Base-by-base conservation (phyloP, 2,329 filamentous ascomycete genomes). In the Monilinia polystroma region DNA sequence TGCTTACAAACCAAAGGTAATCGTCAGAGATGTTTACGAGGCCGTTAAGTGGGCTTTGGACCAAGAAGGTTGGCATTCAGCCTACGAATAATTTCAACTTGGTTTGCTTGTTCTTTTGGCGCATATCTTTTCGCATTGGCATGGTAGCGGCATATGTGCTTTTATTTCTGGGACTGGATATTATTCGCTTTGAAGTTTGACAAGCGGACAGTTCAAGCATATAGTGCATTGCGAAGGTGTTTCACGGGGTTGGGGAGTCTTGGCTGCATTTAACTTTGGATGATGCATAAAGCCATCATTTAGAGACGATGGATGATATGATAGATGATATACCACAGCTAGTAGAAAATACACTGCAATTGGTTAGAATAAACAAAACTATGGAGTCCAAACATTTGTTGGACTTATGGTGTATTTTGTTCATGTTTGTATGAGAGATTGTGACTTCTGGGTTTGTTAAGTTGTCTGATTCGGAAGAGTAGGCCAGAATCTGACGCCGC, bases 1-100 rank as follows among this genome's bases (percentile, higher is more conserved):
- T 18, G 81, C 82, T 26, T 83, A 86, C 76, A 80, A 79, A 72
- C 91, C 91, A 10, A 84, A 82, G 60, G 83, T 83, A 35, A 87
- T 92, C 69, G 87, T 90, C 29, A 84, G 90, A 49, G 87, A 94
- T 79, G 93, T 96, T 4, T 83, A 85, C 72, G 87, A 87, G 70
- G 93, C 90, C 14, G 90, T 96, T 5, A 81, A 86, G 68, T 96
- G 90, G 89, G 92, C 89, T 5, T 78, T 95, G 74, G 81, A 85
- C 77, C 81, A 79, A 63, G 83, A 65, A n/a, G 63, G 63, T 12
- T 65, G 63, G 63, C 58, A 51, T 20, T 23, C 29, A 26, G 29
- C 10, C 10, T 16, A 38, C 35, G 32, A 38, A 51, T 51, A 14
- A 51, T 51, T 51, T 60, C 4, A 20, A 20, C 51, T 51, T 26